These are phyloP conservation scores for Iris macrosiphon DNA, from an alignment of 106 monocot genomes.

Conservation along the genomic window DNA sequence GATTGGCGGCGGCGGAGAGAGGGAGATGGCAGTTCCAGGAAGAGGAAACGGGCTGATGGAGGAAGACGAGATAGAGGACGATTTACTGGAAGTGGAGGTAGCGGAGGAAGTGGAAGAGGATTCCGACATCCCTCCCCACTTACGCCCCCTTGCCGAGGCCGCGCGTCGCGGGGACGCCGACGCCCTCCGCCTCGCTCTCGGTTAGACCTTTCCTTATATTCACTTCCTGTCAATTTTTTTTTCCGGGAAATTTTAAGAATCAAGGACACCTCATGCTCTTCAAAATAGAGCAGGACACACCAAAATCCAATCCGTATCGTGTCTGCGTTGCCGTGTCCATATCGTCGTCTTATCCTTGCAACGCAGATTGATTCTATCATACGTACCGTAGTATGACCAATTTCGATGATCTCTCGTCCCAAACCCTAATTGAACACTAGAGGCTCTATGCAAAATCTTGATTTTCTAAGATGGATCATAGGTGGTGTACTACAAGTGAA, in stretches of 20 bases:
- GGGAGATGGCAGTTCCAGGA: background rate
- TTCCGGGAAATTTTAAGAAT: too few relatives aligned
- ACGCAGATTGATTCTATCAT: background rate
- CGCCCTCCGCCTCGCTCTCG: conserved; percentile 31
- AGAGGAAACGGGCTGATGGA: background rate
- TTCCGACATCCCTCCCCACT: conserved; percentile 17
- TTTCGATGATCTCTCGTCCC: too few relatives aligned
- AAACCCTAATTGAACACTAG: too few relatives aligned
- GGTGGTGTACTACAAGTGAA: too few relatives aligned
- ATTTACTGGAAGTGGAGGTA: conserved; percentile 12
- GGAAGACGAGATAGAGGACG: conserved; percentile 2
- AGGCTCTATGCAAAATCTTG: too few relatives aligned
- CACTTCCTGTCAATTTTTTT: background rate
- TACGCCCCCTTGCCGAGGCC: conserved; percentile 23
- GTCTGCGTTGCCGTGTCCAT: too few relatives aligned
- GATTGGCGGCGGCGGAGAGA: too few relatives aligned
- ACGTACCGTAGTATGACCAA: too few relatives aligned
- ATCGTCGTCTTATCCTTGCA: background rate
- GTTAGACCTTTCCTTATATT: conserved; percentile 10
- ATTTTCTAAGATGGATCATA: too few relatives aligned
- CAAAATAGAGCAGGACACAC: too few relatives aligned
- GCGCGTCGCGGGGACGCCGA: conserved; percentile 23
- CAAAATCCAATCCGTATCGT: too few relatives aligned
- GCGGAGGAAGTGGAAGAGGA: conserved; percentile 10
- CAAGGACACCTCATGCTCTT: too few relatives aligned